Evolutionary conservation across 2,329 filamentous ascomycete genomes (phyloP), one percentile per base, ranked within the genome.

Genomic region (Mollisiaceae sp.): DNA sequence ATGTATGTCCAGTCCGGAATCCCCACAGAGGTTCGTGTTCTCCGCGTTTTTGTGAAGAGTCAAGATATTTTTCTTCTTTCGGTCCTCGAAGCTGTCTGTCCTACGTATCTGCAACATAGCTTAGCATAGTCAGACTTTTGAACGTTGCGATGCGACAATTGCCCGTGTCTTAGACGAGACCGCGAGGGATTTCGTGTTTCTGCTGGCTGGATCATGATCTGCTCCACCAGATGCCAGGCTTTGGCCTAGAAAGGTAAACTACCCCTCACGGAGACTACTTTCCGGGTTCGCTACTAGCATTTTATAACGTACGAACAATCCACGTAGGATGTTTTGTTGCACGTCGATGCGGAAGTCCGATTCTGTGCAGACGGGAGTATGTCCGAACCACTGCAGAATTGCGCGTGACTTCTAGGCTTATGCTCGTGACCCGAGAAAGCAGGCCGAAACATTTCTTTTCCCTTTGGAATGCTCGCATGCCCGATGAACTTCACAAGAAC

Each of bases 381-480:
- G 12, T 54, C 50, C 50, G 50, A 54, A 54, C 50, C 50, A 15
- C 24, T 54, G 50, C 50, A 54, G 45, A 8, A 20, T 8, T 6
- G 27, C 50, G 22, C 50, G 14, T 18, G 50, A 32, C 24, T 18
- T 54, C 18, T 35, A 12, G 24, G 50, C 50, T 8, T 15, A 32
- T 18, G 47, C 20, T 2, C 20, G 80, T 12, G 81, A 83, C 60
- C 80, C 83, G 12, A 80, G 80, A 8, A 84, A 81, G 82, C 59
- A 52, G 24, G 41, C 24, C 45, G 41, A 43, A 43, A 43, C 59
- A 36, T 41, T 41, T 60, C 47, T 50, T 52, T 22, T 52, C n/a
- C n/a, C 38, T 41, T 41, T 6, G 6, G 27, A 3, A 32, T 32
- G 6, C 27, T 32, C 27, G 27, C 6, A 6, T 32, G 27, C 27